Base-by-base conservation (phyloP, 1,284 basidiomycete species). In the Microbotryum intermedium region DNA sequence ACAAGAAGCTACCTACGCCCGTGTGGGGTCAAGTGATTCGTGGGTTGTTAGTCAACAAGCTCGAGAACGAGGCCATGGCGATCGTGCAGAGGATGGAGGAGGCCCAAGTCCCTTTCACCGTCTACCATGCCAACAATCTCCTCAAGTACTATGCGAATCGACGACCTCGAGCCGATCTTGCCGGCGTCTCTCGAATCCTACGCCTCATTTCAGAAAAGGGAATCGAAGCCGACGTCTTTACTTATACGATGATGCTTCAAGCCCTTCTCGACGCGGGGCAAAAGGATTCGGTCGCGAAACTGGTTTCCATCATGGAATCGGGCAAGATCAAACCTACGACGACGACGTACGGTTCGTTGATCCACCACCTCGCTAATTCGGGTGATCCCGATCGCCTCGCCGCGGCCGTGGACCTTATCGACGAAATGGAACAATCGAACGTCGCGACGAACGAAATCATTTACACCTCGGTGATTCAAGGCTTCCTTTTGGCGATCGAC, bases 401-500 rank as follows among this genome's bases (percentile, higher is more conserved):
- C n/a, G 64, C 66, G 10, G 63, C 66, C 26, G 51, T 62, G 13
- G 57, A 63, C 44, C 51, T 68, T n/a, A 58, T 68, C 55, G 61
- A 68, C 57, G 63, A 65, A 55, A 61, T 68, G 54, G 65, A 67
- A 52, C 11, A 42, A 4, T 57, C 56, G 42, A 53, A 50, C 20
- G 26, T 65, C 5, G 9, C 26, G 44, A 55, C 64, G 21, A 68
- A 65, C 60, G 59, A 63, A 48, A 56, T 68, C 57, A 55, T 63
- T 55, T 68, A 68, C 61, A 68, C 66, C 16, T 54, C 64, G 28
- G 49, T 68, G 50, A 65, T 68, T 39, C 66, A 65, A 46, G 64
- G 61, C 3, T 66, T 61, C 57, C 60, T 68, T 28, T 50, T 57
- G 25, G 61, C 59, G 9, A 56, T 61, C 43, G 45, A 42, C 10